Evolutionary conservation across 2,329 filamentous ascomycete species (phyloP).

Genomic region (Aspergillus unguis): DNA sequence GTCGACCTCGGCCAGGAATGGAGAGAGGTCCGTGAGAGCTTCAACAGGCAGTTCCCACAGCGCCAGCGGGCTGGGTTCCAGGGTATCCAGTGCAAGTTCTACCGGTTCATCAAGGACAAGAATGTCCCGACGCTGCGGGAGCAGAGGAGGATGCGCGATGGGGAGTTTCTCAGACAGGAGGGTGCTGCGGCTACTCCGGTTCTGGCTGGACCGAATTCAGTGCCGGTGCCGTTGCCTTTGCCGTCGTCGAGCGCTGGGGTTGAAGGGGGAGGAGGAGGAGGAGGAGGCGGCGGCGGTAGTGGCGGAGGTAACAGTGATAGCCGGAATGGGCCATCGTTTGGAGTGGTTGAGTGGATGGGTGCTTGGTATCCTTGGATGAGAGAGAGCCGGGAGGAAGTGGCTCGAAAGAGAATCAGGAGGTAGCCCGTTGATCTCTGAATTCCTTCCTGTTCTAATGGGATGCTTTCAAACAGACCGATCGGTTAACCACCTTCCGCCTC

Average conservation of each 20-base stretch:
- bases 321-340: constrained; percentile 30
- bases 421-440: constrained; percentile 1
- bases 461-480: too few relatives aligned
- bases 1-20: constrained; percentile 47
- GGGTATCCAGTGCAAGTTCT: constrained; percentile 51
- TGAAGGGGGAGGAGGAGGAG: too few relatives aligned
- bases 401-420: constrained; percentile 16
- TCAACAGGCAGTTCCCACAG: constrained; percentile 43
- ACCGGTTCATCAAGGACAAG: constrained; percentile 47
- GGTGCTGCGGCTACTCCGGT: too few relatives aligned
- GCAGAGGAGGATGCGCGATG: constrained; percentile 40
- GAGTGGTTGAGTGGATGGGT: constrained; percentile 39
- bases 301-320: too few relatives aligned
- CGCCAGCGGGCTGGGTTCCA: constrained; percentile 41
- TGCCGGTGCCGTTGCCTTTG: too few relatives aligned
- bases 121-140: constrained; percentile 45
- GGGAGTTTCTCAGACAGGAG: constrained; percentile 37
- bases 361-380: constrained; percentile 46
- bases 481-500: too few relatives aligned
- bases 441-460: neutral
- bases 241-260: too few relatives aligned
- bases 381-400: constrained; percentile 27
- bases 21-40: constrained; percentile 45
- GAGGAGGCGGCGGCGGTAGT: too few relatives aligned
- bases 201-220: too few relatives aligned